phyloP scores from a whole-genome alignment of 208 protist genomes.

The Porcisia hertigi region DNA sequence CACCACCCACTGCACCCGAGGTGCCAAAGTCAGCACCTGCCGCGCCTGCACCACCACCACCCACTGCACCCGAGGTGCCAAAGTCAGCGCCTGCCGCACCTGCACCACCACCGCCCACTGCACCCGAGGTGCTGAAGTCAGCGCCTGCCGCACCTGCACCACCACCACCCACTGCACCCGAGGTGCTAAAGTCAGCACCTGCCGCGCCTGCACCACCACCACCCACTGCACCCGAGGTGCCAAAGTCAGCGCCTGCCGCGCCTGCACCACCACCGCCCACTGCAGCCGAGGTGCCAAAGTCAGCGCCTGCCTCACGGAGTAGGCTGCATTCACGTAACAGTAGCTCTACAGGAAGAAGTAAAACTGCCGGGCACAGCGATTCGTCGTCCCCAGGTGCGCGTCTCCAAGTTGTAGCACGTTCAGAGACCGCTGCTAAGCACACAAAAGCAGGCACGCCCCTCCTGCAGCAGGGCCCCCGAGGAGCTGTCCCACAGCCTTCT shows the following conservation, averaged over 20 bases:
- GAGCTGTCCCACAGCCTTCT: background rate
- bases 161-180: slow-evolving; percentile 3
- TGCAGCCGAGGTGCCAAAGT: background rate
- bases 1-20: slow-evolving; percentile 1
- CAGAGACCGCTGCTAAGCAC: background rate
- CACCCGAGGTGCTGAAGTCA: background rate
- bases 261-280: background rate
- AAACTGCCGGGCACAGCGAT: background rate
- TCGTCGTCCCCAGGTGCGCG: no score
- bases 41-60: slow-evolving; percentile 2
- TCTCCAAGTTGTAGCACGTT: background rate
- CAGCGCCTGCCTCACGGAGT: background rate
- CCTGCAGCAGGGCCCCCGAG: background rate
- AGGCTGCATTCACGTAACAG: background rate
- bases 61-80: background rate
- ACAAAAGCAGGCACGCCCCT: background rate
- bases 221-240: background rate
- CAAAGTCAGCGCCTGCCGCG: background rate
- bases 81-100: background rate
- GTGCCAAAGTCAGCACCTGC: slow-evolving; percentile 17
- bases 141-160: slow-evolving; percentile 2
- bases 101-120: background rate
- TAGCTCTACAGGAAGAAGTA: background rate
- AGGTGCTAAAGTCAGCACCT: background rate
- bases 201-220: background rate